Evolutionary conservation across 1,139 yeast species (phyloP).

Genomic region (Arxiozyma telluris): DNA sequence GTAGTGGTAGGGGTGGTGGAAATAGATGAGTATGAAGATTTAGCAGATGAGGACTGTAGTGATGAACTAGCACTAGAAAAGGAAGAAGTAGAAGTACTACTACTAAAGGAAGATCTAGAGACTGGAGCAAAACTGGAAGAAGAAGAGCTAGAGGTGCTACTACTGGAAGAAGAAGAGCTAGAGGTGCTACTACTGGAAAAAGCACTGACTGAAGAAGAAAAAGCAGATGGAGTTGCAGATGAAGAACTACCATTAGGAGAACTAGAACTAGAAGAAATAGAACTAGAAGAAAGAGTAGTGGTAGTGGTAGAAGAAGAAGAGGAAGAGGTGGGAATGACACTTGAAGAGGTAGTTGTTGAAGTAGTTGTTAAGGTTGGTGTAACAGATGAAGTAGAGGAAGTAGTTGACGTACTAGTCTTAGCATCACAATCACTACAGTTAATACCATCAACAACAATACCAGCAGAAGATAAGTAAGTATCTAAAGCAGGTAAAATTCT

Average conservation of each 20-base stretch:
- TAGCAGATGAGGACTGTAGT: neutral
- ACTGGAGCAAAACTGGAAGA: neutral
- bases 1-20: neutral
- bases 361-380: neutral
- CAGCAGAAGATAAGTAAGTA: neutral
- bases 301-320: too few relatives aligned
- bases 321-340: neutral
- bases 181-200: too few relatives aligned
- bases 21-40: neutral
- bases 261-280: too few relatives aligned
- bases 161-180: neutral
- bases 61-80: neutral
- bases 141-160: neutral
- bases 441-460: conserved; percentile 6
- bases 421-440: neutral
- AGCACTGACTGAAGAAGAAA: neutral
- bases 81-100: neutral
- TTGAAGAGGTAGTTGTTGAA: neutral
- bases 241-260: too few relatives aligned
- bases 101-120: neutral
- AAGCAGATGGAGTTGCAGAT: neutral
- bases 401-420: neutral
- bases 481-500: conserved; percentile 25
- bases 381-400: neutral
- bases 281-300: too few relatives aligned